These are phyloP conservation scores for Spathaspora passalidarum DNA, from an alignment of 805 yeast species.

Conservation along the genomic window DNA sequence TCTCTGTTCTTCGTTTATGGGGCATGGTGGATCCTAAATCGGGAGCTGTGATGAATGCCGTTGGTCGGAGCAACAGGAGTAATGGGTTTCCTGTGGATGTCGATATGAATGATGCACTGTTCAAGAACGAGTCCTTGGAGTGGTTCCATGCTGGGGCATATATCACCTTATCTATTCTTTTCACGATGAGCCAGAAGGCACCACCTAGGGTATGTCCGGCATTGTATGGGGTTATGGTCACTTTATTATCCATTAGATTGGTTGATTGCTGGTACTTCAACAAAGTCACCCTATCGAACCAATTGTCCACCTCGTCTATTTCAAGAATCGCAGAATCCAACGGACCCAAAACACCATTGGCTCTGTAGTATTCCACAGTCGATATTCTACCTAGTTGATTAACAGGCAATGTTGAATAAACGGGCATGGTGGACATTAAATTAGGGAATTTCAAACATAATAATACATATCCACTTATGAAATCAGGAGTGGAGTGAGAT, in stretches of 20 bases:
- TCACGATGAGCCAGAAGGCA: constrained; percentile 76
- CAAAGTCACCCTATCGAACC: constrained; percentile 67
- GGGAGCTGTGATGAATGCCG: constrained; percentile 75
- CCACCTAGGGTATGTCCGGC: constrained; percentile 96
- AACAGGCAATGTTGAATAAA: constrained; percentile 88
- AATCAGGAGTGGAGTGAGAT: constrained; percentile 84
- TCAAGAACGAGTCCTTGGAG: constrained; percentile 79
- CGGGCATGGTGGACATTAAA: constrained; percentile 61
- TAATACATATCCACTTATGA: constrained; percentile 74
- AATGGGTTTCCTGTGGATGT: constrained; percentile 53
- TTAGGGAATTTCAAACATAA: constrained; percentile 57
- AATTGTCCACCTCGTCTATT: constrained; percentile 69
- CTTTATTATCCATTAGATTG: constrained; percentile 59
- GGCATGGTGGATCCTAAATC: constrained; percentile 63
- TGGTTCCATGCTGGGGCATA: constrained; percentile 96
- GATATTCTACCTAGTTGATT: constrained; percentile 81
- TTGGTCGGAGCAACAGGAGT: constrained; percentile 70
- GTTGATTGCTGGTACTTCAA: constrained; percentile 80
- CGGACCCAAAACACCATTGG: constrained; percentile 76
- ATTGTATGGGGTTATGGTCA: constrained; percentile 74
- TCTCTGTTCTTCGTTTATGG: constrained; percentile 60
- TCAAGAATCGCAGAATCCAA: constrained; percentile 55
- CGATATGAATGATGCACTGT: constrained; percentile 34
- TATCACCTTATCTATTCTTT: constrained; percentile 73
- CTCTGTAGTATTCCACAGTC: constrained; percentile 77